Percentiles rank a stretch among this genome's conserved stretches.
These are phyloP conservation scores for Fusarium xyrophilum DNA, from an alignment of 2,329 filamentous ascomycete genomes.

Conservation along the genomic window DNA sequence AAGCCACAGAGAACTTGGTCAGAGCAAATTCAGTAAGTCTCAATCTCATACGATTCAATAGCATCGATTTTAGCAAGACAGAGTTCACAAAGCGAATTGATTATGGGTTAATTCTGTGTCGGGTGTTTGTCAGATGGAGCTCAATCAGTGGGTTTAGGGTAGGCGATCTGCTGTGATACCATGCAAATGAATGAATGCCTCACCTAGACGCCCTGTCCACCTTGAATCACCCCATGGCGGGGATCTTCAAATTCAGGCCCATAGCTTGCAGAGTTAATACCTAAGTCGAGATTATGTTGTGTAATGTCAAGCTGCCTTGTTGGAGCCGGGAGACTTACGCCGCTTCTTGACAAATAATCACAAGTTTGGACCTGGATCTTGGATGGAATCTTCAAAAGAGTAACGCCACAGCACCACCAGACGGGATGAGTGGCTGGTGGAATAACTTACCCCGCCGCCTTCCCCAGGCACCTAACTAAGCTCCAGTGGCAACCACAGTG, in stretches of 20 bases:
- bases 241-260: accelerated
- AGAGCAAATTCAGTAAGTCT: background rate
- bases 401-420: constrained; percentile 9
- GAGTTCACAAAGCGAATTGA: background rate
- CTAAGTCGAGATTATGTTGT: background rate
- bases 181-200: background rate
- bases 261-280: background rate
- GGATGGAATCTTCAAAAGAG: background rate
- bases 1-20: background rate
- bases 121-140: too few species aligned
- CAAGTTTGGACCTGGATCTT: background rate
- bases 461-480: constrained; percentile 25
- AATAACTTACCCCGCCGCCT: constrained; percentile 22
- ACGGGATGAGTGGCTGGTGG: background rate
- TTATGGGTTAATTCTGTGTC: background rate
- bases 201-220: too few species aligned
- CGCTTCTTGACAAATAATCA: background rate
- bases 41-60: too few species aligned
- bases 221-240: too few species aligned
- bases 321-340: background rate
- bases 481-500: constrained; percentile 23
- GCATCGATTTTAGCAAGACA: background rate
- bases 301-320: too few species aligned
- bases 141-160: background rate
- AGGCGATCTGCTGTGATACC: background rate